These are phyloP conservation scores for Fragilariopsis cylindrus DNA, from an alignment of 108 stramenopile species.

Conservation along the genomic window DNA sequence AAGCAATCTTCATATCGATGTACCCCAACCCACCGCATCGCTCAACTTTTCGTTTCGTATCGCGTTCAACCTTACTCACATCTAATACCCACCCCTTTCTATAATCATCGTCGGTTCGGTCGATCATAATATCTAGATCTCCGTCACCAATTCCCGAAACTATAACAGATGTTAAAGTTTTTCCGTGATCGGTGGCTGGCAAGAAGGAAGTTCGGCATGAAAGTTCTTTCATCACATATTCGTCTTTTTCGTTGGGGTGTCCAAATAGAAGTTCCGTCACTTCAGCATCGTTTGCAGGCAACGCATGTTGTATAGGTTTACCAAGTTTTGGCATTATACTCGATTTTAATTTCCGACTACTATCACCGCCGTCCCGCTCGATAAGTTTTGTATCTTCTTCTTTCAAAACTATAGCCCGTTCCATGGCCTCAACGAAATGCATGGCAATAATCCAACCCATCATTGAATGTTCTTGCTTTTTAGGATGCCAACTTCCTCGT, in stretches of 20 bases:
- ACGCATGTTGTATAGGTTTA: slow-evolving; percentile 9
- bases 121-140: slow-evolving; percentile 57
- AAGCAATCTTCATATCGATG: slow-evolving; percentile 84
- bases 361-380: background rate
- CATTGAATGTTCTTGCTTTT: slow-evolving; percentile 74
- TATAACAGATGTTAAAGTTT: slow-evolving; percentile 55
- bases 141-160: slow-evolving; percentile 64
- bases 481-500: slow-evolving; percentile 83
- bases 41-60: slow-evolving; percentile 77
- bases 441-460: slow-evolving; percentile 83
- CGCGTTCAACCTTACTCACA: slow-evolving; percentile 71
- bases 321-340: slow-evolving; percentile 12
- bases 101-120: slow-evolving; percentile 60
- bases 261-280: slow-evolving; percentile 62
- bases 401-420: slow-evolving; percentile 43
- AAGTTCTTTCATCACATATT: slow-evolving; percentile 53
- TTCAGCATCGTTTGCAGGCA: slow-evolving; percentile 36
- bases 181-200: slow-evolving; percentile 57
- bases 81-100: slow-evolving; percentile 83
- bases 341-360: background rate
- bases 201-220: slow-evolving; percentile 87
- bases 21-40: slow-evolving; percentile 81
- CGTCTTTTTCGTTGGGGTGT: slow-evolving; percentile 21
- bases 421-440: slow-evolving; percentile 75
- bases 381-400: background rate